A percentile compares a stretch with the other conserved stretches of the same genome.
phyloP scores from a whole-genome alignment of 257 asterid species.

The Petunia axillaris region DNA sequence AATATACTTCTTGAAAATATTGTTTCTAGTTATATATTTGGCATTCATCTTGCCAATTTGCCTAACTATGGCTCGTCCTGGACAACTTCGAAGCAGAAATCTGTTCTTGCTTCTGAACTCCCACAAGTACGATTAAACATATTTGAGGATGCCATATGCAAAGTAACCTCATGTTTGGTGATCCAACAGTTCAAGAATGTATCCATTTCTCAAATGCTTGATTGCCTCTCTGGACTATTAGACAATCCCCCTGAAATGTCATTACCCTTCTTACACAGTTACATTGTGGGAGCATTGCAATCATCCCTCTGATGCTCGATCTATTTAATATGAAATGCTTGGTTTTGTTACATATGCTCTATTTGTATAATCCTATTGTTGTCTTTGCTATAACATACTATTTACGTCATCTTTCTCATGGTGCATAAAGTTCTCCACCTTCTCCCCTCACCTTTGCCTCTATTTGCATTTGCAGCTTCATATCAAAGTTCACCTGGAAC shows the following conservation, averaged over 20 bases:
- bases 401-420: not conserved
- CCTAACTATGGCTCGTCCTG: not conserved
- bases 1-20: not conserved
- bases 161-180: not conserved
- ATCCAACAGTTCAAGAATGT: not conserved
- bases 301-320: not conserved
- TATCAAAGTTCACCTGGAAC: slow-evolving; percentile 66
- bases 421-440: not conserved
- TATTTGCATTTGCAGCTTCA: slow-evolving; percentile 56
- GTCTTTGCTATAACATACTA: not conserved
- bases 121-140: not conserved
- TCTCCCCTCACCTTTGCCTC: not conserved
- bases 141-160: not conserved
- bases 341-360: slow-evolving; percentile 5
- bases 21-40: not conserved
- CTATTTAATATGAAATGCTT: not conserved
- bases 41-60: not conserved
- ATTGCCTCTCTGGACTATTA: not conserved
- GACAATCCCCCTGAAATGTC: not conserved
- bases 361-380: not conserved
- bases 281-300: not conserved
- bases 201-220: not conserved
- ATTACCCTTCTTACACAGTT: not conserved
- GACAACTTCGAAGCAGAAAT: not conserved
- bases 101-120: not conserved